phyloP scores from a whole-genome alignment of 2,329 filamentous ascomycete genomes.

The Scedosporium minutisporum region DNA sequence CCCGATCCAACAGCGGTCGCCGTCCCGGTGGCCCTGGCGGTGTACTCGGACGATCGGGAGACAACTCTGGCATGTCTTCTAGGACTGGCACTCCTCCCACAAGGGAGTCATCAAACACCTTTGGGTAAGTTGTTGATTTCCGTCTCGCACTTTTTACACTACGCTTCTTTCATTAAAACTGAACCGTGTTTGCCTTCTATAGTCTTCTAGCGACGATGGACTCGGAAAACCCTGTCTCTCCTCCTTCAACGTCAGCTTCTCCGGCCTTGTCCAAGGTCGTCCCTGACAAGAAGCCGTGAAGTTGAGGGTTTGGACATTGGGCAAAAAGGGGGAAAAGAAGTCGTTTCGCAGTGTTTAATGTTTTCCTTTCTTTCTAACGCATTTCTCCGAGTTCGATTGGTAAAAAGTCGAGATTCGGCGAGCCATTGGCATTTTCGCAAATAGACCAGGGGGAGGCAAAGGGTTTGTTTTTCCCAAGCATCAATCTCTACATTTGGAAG shows the following conservation, averaged over 20 bases:
- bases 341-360: background rate
- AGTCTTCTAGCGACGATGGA: conserved; percentile 54
- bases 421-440: conserved; percentile 37
- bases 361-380: background rate
- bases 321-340: background rate
- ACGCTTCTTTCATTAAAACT: conserved; percentile 1
- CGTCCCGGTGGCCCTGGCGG: conserved; percentile 63
- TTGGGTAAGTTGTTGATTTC: conserved; percentile 58
- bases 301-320: background rate
- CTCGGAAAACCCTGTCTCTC: conserved; percentile 55
- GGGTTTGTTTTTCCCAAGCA: conserved; percentile 2
- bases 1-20: conserved; percentile 84
- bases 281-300: conserved; percentile 27
- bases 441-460: conserved; percentile 38
- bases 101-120: conserved; percentile 63
- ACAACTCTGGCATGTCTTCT: conserved; percentile 81
- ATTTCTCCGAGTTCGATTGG: background rate
- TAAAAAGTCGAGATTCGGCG: conserved; percentile 11
- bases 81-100: conserved; percentile 80
- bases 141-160: background rate
- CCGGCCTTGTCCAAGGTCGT: conserved; percentile 55
- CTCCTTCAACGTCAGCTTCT: conserved; percentile 58
- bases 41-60: conserved; percentile 61
- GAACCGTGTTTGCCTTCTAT: background rate
- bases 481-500: conserved; percentile 1